A percentile compares a stretch with the other conserved stretches of the same genome.
Conservation (phyloP, 2,329 filamentous ascomycete species). For the Fusarium chuoi region DNA sequence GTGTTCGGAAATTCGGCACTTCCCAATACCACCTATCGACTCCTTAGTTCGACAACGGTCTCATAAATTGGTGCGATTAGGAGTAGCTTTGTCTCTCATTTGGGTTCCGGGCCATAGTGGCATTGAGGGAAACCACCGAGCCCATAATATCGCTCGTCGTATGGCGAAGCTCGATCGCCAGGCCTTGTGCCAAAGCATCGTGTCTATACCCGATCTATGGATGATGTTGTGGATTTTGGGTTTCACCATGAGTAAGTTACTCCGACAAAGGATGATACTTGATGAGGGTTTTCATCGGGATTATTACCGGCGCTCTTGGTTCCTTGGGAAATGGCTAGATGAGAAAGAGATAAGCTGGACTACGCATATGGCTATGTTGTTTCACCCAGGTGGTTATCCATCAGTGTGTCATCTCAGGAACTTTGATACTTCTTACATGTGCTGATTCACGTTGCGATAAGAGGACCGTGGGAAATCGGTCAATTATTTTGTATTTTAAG, state of each 20-base stretch:
- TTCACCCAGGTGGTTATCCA: not conserved
- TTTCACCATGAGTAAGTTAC: not conserved
- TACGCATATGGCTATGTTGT: not conserved
- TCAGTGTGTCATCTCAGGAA: not conserved
- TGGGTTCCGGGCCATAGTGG: not conserved
- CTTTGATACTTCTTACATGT: not conserved
- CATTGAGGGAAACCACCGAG: not conserved
- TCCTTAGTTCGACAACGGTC: not conserved
- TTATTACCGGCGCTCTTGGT: not conserved
- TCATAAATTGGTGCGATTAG: not conserved
- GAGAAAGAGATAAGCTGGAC: not conserved
- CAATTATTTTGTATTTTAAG: not conserved
- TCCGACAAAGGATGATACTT: not conserved
- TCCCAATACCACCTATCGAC: not conserved
- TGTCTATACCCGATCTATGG: not conserved
- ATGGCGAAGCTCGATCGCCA: not conserved
- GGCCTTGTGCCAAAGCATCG: not conserved
- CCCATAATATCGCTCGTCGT: not conserved
- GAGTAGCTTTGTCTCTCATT: not conserved
- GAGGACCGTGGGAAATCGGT: not conserved
- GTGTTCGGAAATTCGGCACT: not conserved
- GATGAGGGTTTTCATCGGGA: not conserved
- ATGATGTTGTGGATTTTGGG: not conserved
- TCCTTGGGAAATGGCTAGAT: not conserved
- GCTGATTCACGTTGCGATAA: not conserved